A percentile compares a stretch with the other conserved stretches of the same genome.
Conservation (phyloP, 148 eudicot genomes). For the Vaccinium darrowii region DNA sequence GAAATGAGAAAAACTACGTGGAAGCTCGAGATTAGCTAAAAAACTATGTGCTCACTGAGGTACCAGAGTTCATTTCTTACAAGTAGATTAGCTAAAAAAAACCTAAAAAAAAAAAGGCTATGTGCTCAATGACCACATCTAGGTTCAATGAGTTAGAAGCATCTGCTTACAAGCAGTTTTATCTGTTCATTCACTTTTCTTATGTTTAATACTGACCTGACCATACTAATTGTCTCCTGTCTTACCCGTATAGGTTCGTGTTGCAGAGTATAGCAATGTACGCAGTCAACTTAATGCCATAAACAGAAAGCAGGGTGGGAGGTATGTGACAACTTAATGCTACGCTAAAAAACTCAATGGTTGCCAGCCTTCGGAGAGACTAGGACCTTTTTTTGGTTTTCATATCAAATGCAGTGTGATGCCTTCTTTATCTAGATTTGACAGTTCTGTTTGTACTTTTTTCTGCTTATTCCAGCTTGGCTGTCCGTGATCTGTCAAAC, state of each 20-base stretch:
- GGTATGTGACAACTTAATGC: constrained; percentile 41
- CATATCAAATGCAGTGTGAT: background rate
- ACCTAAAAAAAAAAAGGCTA: no score
- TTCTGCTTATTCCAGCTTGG: constrained; percentile 61
- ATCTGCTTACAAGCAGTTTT: background rate
- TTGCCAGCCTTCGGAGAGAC: background rate
- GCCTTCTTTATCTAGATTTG: constrained; percentile 7
- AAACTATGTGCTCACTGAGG: background rate
- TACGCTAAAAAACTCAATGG: background rate
- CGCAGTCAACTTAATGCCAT: constrained; percentile 97
- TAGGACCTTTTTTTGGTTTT: background rate
- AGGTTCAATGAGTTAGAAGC: background rate
- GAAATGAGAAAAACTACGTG: background rate
- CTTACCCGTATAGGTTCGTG: constrained; percentile 61
- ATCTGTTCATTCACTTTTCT: background rate
- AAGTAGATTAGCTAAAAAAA: no score
- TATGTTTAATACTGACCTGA: background rate
- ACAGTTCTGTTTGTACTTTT: constrained; percentile 23
- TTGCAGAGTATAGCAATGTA: constrained; percentile 92
- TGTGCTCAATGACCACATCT: constrained; percentile 4
- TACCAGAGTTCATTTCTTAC: background rate
- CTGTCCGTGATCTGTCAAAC: constrained; percentile 90
- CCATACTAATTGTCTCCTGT: constrained; percentile 5
- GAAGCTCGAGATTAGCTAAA: background rate
- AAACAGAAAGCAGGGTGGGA: constrained; percentile 95